A percentile compares a stretch with the other conserved stretches of the same genome.
Conservation (phyloP, 116 monocot species). For the Iris pallida region DNA sequence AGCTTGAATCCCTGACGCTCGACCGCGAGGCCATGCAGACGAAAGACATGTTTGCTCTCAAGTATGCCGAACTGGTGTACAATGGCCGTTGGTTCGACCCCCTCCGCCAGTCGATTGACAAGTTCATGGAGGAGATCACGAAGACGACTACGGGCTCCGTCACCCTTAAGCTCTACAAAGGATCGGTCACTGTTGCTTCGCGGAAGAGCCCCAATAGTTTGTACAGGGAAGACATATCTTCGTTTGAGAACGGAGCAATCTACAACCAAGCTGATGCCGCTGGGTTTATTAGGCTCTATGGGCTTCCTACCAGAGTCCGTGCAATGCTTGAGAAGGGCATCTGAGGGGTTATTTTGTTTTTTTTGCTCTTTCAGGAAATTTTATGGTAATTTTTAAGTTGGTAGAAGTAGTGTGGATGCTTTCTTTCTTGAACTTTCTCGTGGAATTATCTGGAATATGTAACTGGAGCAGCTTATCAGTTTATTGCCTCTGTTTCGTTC, state of each 20-base stretch:
- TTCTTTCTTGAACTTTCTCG: too few relatives aligned
- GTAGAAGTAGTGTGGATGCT: too few relatives aligned
- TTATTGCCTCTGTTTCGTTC: too few relatives aligned
- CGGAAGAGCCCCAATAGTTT: slow-evolving; percentile 68
- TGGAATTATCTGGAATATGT: too few relatives aligned
- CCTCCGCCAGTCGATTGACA: slow-evolving; percentile 69
- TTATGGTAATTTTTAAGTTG: too few relatives aligned
- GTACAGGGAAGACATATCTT: slow-evolving; percentile 89
- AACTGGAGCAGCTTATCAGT: too few relatives aligned
- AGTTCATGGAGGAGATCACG: slow-evolving; percentile 72
- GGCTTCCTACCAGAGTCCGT: slow-evolving; percentile 76
- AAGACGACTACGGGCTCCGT: slow-evolving; percentile 71
- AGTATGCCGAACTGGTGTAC: slow-evolving; percentile 90
- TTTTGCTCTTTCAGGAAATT: too few relatives aligned
- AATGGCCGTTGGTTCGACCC: slow-evolving; percentile 92
- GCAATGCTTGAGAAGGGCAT: slow-evolving; percentile 67
- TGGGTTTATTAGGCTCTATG: slow-evolving; percentile 89
- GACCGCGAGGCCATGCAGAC: slow-evolving; percentile 73
- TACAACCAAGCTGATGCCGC: slow-evolving; percentile 95
- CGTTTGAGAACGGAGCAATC: slow-evolving; percentile 81
- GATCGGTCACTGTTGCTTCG: slow-evolving; percentile 50
- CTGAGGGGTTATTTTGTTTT: slow-evolving; percentile 12
- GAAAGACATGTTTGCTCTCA: slow-evolving; percentile 74
- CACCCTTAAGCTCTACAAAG: slow-evolving; percentile 86
- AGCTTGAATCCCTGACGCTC: slow-evolving; percentile 81